phyloP scores from a whole-genome alignment of 2,329 filamentous ascomycete species.

The Neonectria punicea region DNA sequence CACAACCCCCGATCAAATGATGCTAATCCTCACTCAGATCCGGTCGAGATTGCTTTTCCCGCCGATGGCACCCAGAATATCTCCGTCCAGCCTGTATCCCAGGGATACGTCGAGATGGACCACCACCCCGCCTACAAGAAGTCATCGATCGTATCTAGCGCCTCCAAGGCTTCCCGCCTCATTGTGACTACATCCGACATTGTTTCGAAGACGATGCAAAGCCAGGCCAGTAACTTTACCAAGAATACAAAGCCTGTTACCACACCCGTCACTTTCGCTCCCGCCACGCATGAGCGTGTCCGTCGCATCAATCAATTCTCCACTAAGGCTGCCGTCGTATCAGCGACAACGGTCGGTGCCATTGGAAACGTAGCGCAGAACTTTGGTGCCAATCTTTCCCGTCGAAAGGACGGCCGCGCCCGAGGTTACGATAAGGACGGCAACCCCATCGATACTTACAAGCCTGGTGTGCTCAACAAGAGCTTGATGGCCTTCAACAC shows the following conservation, averaged over 20 bases:
- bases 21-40: conserved; percentile 59
- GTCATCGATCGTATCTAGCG: conserved; percentile 86
- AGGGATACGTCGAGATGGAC: conserved; percentile 79
- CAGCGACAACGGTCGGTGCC: conserved; percentile 86
- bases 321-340: conserved; percentile 79
- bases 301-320: conserved; percentile 93
- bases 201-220: conserved; percentile 80
- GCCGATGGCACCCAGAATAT: conserved; percentile 72
- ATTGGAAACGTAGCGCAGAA: conserved; percentile 90
- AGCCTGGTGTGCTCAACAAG: conserved; percentile 94
- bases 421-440: conserved; percentile 78
- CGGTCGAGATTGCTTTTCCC: conserved; percentile 82
- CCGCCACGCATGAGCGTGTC: conserved; percentile 84
- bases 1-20: not conserved
- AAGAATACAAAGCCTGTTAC: conserved; percentile 80
- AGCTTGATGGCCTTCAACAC: conserved; percentile 96
- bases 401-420: conserved; percentile 61
- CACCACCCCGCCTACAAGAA: conserved; percentile 92
- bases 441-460: conserved; percentile 73
- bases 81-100: conserved; percentile 72
- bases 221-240: conserved; percentile 82
- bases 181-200: conserved; percentile 89
- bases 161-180: conserved; percentile 86
- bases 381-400: conserved; percentile 77
- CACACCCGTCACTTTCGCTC: conserved; percentile 88